These are phyloP conservation scores for Melaleuca alternifolia DNA, from an alignment of 345 rosid species.

Conservation along the genomic window DNA sequence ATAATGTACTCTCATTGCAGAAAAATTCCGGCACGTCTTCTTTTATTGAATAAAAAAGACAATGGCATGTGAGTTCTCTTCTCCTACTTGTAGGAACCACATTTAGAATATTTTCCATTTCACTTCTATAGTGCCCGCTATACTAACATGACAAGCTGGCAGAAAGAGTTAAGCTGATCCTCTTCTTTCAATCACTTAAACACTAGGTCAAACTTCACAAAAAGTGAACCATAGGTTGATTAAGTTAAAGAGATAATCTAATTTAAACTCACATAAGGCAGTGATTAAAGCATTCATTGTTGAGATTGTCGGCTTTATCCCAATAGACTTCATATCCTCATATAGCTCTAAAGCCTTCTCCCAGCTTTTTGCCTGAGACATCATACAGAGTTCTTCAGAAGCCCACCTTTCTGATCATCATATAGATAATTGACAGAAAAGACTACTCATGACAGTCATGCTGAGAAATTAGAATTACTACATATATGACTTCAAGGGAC, in stretches of 20 bases:
- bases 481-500: neutral
- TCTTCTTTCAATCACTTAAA: neutral
- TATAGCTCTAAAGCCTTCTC: conserved; percentile 74
- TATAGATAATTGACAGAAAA: neutral
- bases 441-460: neutral
- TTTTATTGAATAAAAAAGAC: neutral
- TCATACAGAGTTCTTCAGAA: neutral
- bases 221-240: neutral
- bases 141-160: neutral
- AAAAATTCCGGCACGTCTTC: neutral
- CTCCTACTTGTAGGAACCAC: neutral
- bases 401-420: neutral
- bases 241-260: neutral
- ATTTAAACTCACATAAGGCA: conserved; percentile 64
- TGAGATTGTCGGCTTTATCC: conserved; percentile 62
- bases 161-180: neutral
- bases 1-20: neutral
- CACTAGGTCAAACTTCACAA: neutral
- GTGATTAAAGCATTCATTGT: conserved; percentile 84
- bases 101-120: neutral
- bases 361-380: conserved; percentile 75
- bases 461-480: neutral
- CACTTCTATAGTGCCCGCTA: neutral
- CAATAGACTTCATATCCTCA: conserved; percentile 54
- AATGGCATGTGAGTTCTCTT: neutral